Evolutionary conservation across 768 basidiomycete genomes (phyloP).

Genomic region (Boletus sp.): DNA sequence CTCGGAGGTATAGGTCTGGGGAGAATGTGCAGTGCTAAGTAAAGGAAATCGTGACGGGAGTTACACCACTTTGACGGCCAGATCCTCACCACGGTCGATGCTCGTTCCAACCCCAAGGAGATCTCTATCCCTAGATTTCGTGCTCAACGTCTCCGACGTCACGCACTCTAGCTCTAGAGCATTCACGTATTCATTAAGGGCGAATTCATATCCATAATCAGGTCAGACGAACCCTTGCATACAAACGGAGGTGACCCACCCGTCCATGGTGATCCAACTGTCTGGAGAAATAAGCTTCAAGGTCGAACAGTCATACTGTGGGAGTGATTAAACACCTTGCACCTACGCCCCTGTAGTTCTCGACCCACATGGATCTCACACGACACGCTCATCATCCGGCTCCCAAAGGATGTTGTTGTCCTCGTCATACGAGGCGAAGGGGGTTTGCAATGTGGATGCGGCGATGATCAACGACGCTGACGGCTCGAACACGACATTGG

Average conservation of each 20-base stretch:
- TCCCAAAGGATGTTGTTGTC: conserved; percentile 75
- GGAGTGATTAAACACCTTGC: conserved; percentile 68
- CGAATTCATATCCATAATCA: conserved; percentile 82
- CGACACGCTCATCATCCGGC: conserved; percentile 56
- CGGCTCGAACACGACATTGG: conserved; percentile 80
- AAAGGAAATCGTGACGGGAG: neutral
- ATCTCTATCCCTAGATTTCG: conserved; percentile 78
- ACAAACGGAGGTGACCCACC: conserved; percentile 51
- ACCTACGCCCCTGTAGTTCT: conserved; percentile 38
- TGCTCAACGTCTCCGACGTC: conserved; percentile 84
- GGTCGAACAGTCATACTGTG: conserved; percentile 75
- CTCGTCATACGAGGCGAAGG: conserved; percentile 84
- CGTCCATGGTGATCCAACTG: conserved; percentile 86
- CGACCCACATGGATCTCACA: conserved; percentile 1
- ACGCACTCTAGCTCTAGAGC: conserved; percentile 79
- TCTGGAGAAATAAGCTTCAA: conserved; percentile 92
- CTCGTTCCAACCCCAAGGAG: conserved; percentile 95
- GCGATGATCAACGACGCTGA: conserved; percentile 79
- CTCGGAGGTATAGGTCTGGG: conserved; percentile 92
- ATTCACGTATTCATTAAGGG: conserved; percentile 90
- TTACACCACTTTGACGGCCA: conserved; percentile 67
- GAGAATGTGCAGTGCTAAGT: conserved; percentile 5
- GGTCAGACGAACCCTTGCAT: conserved; percentile 7
- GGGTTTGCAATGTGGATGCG: conserved; percentile 70
- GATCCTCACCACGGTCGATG: conserved; percentile 91